Base-by-base conservation (phyloP, 1,284 basidiomycete genomes). In the Cryptococcus neoformans region DNA sequence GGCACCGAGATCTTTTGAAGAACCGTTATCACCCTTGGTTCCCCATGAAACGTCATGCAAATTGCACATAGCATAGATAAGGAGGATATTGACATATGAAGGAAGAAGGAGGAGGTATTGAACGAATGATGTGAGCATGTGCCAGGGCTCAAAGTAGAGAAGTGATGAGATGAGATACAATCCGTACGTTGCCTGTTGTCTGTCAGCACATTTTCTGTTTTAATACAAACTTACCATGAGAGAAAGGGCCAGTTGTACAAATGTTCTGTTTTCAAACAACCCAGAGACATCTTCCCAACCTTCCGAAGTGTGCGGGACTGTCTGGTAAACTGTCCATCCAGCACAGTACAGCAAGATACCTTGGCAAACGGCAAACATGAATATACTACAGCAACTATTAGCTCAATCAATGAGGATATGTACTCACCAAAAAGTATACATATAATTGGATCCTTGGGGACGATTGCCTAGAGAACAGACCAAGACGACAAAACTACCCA, bases 141-240 rank as follows among this genome's bases (percentile, higher is more conserved):
- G 92, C 89, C 90, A 94, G 0, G 91, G 91, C 69, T 94, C 92
- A 47, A 90, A 79, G 78, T 92, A 88, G 78, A 94, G 85, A 73
- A 93, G 81, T 3, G 89, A 92, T 55, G 86, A 84, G 73, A 94
- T 75, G 73, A 95, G 83, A 81, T 94, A 94, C 51, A 94, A 83
- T 40, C 91, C 90, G 73, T 93, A 94, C 1, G 92, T 95, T 39
- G 90, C 89, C 54, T 85, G 34, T 34, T 11, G 39, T 17, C 39
- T 39, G 28, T 58, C 28, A 55, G 53, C 38, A 34, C n/a, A 34
- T 46, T 28, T 55, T 42, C 42, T 16, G 21, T 8, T 37, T 62
- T 54, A 62, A 55, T 35, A 38, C 34, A 4, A 14, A 60, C 70
- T 41, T 49, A 73, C 72, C 61, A 72, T 53, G 10, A 71, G 54